These are phyloP conservation scores for Plasmodium ovale DNA, from an alignment of 169 alveolate species.

Conservation along the genomic window DNA sequence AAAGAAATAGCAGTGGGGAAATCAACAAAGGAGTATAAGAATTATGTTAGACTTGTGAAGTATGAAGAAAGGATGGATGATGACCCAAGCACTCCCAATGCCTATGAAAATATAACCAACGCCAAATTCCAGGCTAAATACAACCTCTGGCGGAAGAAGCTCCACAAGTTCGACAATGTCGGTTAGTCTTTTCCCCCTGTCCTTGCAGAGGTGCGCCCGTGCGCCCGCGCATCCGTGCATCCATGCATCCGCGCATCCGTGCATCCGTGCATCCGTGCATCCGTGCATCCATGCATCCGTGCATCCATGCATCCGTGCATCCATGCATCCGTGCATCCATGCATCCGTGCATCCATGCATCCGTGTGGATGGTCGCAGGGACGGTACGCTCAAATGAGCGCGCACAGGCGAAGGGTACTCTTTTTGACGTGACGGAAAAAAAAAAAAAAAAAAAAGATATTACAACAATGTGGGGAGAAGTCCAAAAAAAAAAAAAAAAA, in stretches of 20 bases:
- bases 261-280: not conserved
- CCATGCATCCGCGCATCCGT: not conserved
- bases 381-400: too few species aligned
- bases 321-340: not conserved
- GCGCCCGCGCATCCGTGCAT: too few species aligned
- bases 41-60: conserved; percentile 83
- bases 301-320: not conserved
- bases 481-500: too few species aligned
- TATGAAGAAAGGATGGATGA: conserved; percentile 81
- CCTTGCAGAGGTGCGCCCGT: too few species aligned
- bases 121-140: conserved; percentile 84
- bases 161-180: conserved; percentile 83
- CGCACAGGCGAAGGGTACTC: too few species aligned
- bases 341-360: not conserved
- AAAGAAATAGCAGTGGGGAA: conserved; percentile 87
- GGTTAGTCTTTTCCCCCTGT: not conserved
- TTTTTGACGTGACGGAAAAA: too few species aligned
- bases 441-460: too few species aligned
- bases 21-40: conserved; percentile 86
- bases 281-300: conserved; percentile 24
- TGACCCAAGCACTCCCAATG: conserved; percentile 86
- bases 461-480: too few species aligned
- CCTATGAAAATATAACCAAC: conserved; percentile 82
- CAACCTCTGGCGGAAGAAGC: conserved; percentile 82
- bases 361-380: too few species aligned